Conservation (phyloP, 2,329 filamentous ascomycete species). For the Mollisiaceae sp. region DNA sequence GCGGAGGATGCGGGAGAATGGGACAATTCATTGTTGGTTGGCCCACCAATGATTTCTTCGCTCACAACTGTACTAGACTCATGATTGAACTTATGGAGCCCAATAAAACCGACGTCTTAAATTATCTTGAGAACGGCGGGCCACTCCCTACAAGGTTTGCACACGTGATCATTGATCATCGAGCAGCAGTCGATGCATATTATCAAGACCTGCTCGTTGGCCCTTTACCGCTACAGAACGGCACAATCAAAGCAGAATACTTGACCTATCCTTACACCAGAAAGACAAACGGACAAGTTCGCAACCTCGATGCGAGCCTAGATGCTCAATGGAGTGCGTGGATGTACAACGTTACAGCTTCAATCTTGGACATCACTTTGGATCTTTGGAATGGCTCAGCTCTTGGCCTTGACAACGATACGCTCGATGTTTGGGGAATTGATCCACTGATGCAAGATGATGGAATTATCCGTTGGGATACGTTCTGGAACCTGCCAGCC, state of each 20-base stretch:
- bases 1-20: conserved; percentile 15
- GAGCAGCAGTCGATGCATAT: conserved; percentile 14
- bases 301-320: conserved; percentile 54
- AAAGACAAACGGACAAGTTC: conserved; percentile 46
- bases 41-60: not conserved
- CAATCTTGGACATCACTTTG: conserved; percentile 49
- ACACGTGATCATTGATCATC: conserved; percentile 19
- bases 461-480: conserved; percentile 17
- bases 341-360: conserved; percentile 45
- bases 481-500: conserved; percentile 12
- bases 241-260: conserved; percentile 5
- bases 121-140: conserved; percentile 20
- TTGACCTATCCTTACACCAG: conserved; percentile 30
- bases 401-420: conserved; percentile 49
- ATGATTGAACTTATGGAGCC: conserved; percentile 25
- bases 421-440: conserved; percentile 43
- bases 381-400: conserved; percentile 51
- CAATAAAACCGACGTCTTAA: conserved; percentile 26
- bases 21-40: conserved; percentile 16
- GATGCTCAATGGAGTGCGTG: conserved; percentile 43
- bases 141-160: conserved; percentile 20
- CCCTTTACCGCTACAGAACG: conserved; percentile 19
- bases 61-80: not conserved
- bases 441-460: conserved; percentile 17
- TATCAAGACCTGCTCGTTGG: conserved; percentile 22